These are phyloP conservation scores for Podila epicladia DNA, from an alignment of 192 early-diverging fungal genomes.

Conservation along the genomic window DNA sequence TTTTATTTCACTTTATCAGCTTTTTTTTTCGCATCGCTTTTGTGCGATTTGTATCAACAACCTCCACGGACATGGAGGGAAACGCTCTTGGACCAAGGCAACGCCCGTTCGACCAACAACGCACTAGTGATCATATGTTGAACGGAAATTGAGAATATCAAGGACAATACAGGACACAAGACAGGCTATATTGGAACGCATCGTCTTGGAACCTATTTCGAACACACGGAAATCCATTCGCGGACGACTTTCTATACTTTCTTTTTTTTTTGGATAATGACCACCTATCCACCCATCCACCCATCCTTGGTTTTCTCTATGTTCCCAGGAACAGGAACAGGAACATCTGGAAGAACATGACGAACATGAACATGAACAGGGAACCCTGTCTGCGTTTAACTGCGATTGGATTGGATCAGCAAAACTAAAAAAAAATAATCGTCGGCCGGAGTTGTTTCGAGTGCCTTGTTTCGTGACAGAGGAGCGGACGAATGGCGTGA, in stretches of 20 bases:
- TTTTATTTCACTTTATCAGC: neutral
- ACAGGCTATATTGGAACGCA: neutral
- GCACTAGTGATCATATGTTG: too few species aligned
- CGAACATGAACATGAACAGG: neutral
- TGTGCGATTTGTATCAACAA: neutral
- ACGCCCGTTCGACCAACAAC: too few species aligned
- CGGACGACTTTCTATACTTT: too few species aligned
- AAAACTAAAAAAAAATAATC: neutral
- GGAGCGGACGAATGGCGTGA: too few species aligned
- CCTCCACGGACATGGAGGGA: neutral
- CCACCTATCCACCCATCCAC: neutral
- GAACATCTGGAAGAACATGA: neutral
- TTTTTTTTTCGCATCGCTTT: neutral
- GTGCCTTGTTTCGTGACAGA: too few species aligned
- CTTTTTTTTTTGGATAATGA: neutral
- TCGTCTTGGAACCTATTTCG: too few species aligned
- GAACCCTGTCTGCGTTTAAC: neutral
- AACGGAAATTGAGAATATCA: neutral
- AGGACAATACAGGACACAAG: conserved; percentile 1
- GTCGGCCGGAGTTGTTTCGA: too few species aligned
- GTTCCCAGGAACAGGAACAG: neutral
- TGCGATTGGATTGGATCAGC: neutral
- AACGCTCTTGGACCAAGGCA: too few species aligned
- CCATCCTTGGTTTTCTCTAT: neutral
- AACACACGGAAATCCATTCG: too few species aligned